Base-by-base conservation (phyloP, 2,329 filamentous ascomycete species). In the Fusarium sp. region DNA sequence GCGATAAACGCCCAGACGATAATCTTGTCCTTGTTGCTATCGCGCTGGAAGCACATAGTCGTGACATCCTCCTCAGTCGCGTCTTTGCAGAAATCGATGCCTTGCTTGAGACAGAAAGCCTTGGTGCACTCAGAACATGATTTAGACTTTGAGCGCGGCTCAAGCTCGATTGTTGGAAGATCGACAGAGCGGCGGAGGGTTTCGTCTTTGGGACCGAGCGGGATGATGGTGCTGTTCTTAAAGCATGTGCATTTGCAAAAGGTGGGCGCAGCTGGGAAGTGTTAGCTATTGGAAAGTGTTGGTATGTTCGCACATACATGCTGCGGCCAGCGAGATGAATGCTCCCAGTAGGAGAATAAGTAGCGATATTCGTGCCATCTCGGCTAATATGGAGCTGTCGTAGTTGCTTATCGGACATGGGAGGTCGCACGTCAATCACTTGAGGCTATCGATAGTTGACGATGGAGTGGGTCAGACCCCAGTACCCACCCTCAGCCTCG, bases 211-310 rank as follows among this genome's bases (percentile, higher is more conserved):
- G 85, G 84, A n/a, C 83, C 86, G 12, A 90, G 84, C 16, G 86
- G 83, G 75, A 91, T 89, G 74, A 91, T 89, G 70, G 88, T 90
- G 83, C 86, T 89, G 81, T 91, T 90, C 72, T 87, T 88, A 81
- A 89, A 89, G 81, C 89, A 91, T 71, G 88, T 90, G 81, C 89
- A 91, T 84, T 91, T 91, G 83, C 89, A 91, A 77, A 90, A 91
- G 3, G 86, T 87, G 19, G 87, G 88, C 44, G 87, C 85, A 31
- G 85, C 88, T 90, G 74, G 57, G 8, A 34, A 78, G 67, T 76
- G 76, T 66, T 59, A 69, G 55, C 51, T 45, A 41, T 48, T 39
- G 41, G 42, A 31, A 19, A 28, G 49, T 30, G n/a, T 31, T 39
- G 3, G 21, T 41, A 21, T 13, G 16, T 18, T 44, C 21, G 14